Evolutionary conservation across 2,329 filamentous ascomycete genomes (phyloP).

Genomic region (Fusarium multiceps): DNA sequence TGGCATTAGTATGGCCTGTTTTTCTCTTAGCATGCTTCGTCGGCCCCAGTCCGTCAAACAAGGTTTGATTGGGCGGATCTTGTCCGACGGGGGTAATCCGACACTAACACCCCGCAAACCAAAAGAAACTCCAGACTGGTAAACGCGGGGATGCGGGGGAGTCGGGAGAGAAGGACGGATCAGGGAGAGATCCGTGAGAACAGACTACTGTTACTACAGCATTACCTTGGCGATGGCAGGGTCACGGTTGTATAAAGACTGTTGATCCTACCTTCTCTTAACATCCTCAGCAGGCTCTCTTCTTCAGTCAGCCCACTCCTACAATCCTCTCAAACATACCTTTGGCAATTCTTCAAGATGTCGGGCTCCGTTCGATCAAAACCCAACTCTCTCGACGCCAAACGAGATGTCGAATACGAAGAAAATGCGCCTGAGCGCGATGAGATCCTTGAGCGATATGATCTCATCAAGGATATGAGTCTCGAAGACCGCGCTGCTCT

Average conservation of each 20-base stretch:
- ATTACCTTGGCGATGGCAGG: not conserved
- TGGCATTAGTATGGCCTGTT: not conserved
- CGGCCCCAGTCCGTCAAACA: constrained; percentile 7
- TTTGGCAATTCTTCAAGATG: not conserved
- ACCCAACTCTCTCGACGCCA: constrained; percentile 8
- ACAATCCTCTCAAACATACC: fast-evolving
- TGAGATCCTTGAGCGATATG: constrained; percentile 19
- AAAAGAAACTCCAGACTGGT: not conserved
- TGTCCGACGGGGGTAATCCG: constrained; percentile 12
- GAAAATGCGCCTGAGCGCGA: constrained; percentile 16
- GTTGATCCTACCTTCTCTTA: not conserved
- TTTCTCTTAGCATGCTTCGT: not conserved
- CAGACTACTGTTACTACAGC: not conserved
- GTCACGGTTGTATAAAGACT: not conserved
- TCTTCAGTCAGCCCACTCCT: not conserved
- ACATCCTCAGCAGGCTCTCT: not conserved
- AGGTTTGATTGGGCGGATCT: not conserved
- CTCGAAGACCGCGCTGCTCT: constrained; percentile 33
- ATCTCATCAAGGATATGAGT: constrained; percentile 19
- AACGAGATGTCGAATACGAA: constrained; percentile 21
- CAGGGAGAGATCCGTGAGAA: not conserved
- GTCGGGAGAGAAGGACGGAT: not conserved
- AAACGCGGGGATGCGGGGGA: constrained; percentile 31
- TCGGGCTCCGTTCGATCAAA: constrained; percentile 14
- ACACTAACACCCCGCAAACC: not conserved